Conservation (phyloP, 2,329 filamentous ascomycete species). For the Simplicillium sp. region DNA sequence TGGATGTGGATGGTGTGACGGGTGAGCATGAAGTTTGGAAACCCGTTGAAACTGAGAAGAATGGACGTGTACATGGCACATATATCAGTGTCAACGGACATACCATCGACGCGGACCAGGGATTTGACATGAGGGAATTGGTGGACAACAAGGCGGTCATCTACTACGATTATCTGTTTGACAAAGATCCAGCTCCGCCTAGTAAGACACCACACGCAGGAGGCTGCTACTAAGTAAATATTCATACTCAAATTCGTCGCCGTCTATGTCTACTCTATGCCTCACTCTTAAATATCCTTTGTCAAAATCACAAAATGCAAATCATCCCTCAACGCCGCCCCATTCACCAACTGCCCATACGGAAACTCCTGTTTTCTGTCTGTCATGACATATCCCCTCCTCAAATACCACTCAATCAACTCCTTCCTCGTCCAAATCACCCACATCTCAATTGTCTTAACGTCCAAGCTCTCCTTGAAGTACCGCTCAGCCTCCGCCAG, state of each 20-base stretch:
- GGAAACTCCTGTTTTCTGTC: constrained; percentile 32
- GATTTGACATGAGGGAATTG: constrained; percentile 25
- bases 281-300: constrained; percentile 23
- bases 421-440: constrained; percentile 33
- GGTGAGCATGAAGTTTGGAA: background rate
- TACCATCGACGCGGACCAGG: constrained; percentile 25
- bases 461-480: constrained; percentile 21
- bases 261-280: background rate
- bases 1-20: constrained; percentile 5
- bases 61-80: constrained; percentile 1
- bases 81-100: constrained; percentile 29
- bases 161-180: constrained; percentile 13
- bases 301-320: constrained; percentile 30
- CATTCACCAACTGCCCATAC: constrained; percentile 24
- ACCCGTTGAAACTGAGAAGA: background rate
- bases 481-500: constrained; percentile 30
- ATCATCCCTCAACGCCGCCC: constrained; percentile 28
- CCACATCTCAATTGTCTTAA: constrained; percentile 28
- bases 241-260: background rate
- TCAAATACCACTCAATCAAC: constrained; percentile 34
- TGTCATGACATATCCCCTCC: constrained; percentile 30
- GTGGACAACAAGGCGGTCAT: constrained; percentile 21
- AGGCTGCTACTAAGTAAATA: constrained; percentile 9
- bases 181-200: constrained; percentile 1
- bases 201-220: constrained; percentile 9